phyloP scores from a whole-genome alignment of 176 grass and related monocot genomes.

The Olyra latifolia region DNA sequence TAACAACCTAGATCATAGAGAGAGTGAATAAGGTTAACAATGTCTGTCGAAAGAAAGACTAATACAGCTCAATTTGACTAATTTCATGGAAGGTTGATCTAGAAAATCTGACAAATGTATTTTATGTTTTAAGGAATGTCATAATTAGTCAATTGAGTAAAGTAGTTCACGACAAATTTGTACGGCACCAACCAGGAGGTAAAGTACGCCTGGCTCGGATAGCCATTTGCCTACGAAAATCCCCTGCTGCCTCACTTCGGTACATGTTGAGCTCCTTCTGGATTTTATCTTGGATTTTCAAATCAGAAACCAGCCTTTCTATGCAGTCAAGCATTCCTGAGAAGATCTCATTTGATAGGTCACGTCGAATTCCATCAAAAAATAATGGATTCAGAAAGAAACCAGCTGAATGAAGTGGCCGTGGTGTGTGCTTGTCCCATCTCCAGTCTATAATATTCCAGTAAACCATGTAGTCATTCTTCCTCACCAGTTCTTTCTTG shows the following conservation, averaged over 20 bases:
- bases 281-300: constrained; percentile 89
- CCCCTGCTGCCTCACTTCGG: constrained; percentile 61
- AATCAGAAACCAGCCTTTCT: constrained; percentile 81
- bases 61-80: neutral
- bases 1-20: constrained; percentile 20
- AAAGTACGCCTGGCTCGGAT: constrained; percentile 74
- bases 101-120: neutral
- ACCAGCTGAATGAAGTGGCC: constrained; percentile 74
- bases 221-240: constrained; percentile 94
- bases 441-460: constrained; percentile 88
- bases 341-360: constrained; percentile 70
- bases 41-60: neutral
- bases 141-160: constrained; percentile 1
- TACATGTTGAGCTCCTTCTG: constrained; percentile 86
- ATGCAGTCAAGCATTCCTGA: constrained; percentile 88
- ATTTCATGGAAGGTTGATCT: neutral
- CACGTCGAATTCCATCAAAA: constrained; percentile 73
- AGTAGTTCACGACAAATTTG: neutral
- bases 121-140: neutral
- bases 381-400: constrained; percentile 89
- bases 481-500: constrained; percentile 72
- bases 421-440: constrained; percentile 59
- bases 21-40: neutral
- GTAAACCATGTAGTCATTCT: constrained; percentile 62
- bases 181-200: constrained; percentile 70